Evolutionary conservation across 176 grass and related monocot genomes (phyloP), one percentile per base, ranked within the genome.

Genomic region (Eragrostis curvula): DNA sequence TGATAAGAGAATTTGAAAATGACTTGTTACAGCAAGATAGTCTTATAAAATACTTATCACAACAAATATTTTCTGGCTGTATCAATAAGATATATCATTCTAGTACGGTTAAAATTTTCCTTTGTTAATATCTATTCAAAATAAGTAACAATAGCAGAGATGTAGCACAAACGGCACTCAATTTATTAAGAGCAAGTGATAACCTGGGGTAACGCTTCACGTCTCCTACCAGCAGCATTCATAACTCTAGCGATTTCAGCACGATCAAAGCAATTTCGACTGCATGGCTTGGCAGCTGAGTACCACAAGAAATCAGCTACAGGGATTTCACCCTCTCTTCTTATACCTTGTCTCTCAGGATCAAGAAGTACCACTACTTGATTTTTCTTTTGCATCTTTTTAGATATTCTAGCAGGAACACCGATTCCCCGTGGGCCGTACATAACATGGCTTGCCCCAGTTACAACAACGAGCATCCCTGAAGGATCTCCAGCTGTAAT

Each of bases 161-260:
- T 23, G 47, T 55, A 29, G 27, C 74, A 62, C 10, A 68, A 78
- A 18, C 46, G 63, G 61, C 10, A 61, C 2, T 12, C 20, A 70
- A 70, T 0, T 27, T 65, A 83, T 80, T 70, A 45, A 65, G 25
- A 75, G 21, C 5, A 64, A 81, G 39, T 32, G 42, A 82, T 63
- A 83, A 98, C 96, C 96, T 98, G 96, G 14, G 96, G 96, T 79
- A 98, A 84, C 50, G 88, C 96, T 84, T 98, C 96, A 16, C 89
- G 84, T 64, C 93, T 95, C 68, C 68, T 83, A 81, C 96, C 93
- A 85, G 93, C 93, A 53, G 90, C 96, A 90, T 99, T 98, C 96
- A 99, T 99, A 73, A 99, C 90, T 84, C 93, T 84, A 77, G 96
- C 89, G 49, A 99, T 99, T 85, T 99, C 96, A 78, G 93, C 96